phyloP scores from a whole-genome alignment of 345 rosid genomes.

The Camelina sativa region DNA sequence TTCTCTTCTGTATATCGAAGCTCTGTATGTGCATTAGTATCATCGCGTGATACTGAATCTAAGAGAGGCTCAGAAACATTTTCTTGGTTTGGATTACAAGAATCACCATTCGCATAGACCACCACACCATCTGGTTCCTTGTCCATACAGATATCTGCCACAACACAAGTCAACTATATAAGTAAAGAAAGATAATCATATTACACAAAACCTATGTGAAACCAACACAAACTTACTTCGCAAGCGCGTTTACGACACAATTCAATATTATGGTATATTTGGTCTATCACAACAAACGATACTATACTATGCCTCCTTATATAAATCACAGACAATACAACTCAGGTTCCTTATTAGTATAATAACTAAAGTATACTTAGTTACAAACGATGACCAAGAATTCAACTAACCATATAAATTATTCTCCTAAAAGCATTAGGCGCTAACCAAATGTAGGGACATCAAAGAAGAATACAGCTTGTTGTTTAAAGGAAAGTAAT shows the following conservation, averaged over 20 bases:
- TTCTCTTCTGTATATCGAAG: constrained; percentile 56
- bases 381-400: constrained; percentile 39
- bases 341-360: constrained; percentile 17
- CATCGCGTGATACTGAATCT: constrained; percentile 52
- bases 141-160: constrained; percentile 77
- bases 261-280: constrained; percentile 3
- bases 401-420: constrained; percentile 46
- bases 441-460: constrained; percentile 43
- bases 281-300: constrained; percentile 12
- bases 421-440: constrained; percentile 34
- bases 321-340: constrained; percentile 25
- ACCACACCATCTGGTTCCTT: constrained; percentile 71
- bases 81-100: constrained; percentile 52
- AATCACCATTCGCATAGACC: constrained; percentile 55
- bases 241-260: constrained; percentile 19
- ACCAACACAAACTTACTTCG: constrained; percentile 18
- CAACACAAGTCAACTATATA: constrained; percentile 52
- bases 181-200: constrained; percentile 38
- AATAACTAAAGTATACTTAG: constrained; percentile 39
- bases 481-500: constrained; percentile 31
- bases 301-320: constrained; percentile 10
- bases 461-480: constrained; percentile 36
- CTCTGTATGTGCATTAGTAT: constrained; percentile 54
- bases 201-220: neutral
- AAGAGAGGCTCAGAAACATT: constrained; percentile 47